These are phyloP conservation scores for Incumbomyces lentus DNA, from an alignment of 2,329 filamentous ascomycete genomes.

Conservation along the genomic window DNA sequence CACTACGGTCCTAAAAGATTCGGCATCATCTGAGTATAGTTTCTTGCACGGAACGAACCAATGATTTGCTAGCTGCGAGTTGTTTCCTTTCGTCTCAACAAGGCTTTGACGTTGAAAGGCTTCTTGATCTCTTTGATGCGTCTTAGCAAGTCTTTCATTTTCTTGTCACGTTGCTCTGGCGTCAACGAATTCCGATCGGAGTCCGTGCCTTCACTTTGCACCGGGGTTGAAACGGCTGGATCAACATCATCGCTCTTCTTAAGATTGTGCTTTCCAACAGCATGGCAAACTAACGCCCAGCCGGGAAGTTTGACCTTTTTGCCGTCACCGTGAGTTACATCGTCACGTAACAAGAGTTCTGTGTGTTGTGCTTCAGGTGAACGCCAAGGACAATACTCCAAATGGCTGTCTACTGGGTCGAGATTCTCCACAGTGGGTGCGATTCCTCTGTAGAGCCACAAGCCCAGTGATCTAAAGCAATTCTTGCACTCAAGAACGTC, in stretches of 20 bases:
- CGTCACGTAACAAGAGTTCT: constrained; percentile 10
- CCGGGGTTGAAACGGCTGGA: background rate
- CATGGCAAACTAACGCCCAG: constrained; percentile 18
- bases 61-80: background rate
- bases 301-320: constrained; percentile 16
- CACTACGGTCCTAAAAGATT: too few relatives aligned
- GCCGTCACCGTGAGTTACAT: constrained; percentile 1
- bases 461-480: constrained; percentile 75
- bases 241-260: constrained; percentile 9
- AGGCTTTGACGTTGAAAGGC: constrained; percentile 20
- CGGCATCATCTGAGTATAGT: too few relatives aligned
- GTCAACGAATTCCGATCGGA: constrained; percentile 6
- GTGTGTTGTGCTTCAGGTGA: constrained; percentile 19
- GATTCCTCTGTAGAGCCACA: constrained; percentile 67
- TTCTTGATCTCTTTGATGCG: constrained; percentile 28
- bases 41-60: background rate
- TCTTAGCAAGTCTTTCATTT: constrained; percentile 23
- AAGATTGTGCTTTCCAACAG: constrained; percentile 14
- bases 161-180: constrained; percentile 23
- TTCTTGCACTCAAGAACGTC: constrained; percentile 69
- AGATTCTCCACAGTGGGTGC: constrained; percentile 62
- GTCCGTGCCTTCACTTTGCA: constrained; percentile 5
- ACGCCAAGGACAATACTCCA: constrained; percentile 72
- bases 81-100: constrained; percentile 11
- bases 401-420: constrained; percentile 61